These are phyloP conservation scores for Aspergillus jensenii DNA, from an alignment of 2,329 filamentous ascomycete genomes.

Conservation along the genomic window DNA sequence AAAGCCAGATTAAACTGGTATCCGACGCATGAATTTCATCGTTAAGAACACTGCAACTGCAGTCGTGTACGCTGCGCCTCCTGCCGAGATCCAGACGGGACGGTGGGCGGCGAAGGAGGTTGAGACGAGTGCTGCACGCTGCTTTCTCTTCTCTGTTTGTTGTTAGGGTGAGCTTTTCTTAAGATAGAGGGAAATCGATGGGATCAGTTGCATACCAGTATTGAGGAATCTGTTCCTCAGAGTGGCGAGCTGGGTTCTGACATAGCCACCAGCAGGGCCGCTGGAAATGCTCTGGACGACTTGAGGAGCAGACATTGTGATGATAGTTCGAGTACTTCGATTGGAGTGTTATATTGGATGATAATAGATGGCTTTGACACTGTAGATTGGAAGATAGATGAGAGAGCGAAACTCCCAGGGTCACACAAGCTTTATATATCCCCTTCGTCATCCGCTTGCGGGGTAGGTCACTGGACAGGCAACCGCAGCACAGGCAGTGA, in stretches of 20 bases:
- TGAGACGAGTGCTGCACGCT: constrained; percentile 26
- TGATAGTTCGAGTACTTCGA: not conserved
- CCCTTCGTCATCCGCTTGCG: constrained; percentile 17
- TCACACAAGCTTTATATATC: constrained; percentile 20
- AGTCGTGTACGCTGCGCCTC: constrained; percentile 32
- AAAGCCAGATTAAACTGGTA: constrained; percentile 13
- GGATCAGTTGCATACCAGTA: constrained; percentile 15
- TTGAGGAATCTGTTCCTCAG: constrained; percentile 21
- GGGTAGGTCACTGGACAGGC: constrained; percentile 22
- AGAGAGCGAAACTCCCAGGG: not conserved
- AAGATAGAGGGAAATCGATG: not conserved
- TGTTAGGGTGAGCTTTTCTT: not conserved
- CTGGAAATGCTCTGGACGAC: constrained; percentile 21
- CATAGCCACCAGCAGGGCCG: constrained; percentile 17
- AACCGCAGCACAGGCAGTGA: constrained; percentile 3
- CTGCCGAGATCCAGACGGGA: constrained; percentile 34
- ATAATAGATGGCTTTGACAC: not conserved
- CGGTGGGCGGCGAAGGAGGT: constrained; percentile 33
- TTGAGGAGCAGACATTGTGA: constrained; percentile 23
- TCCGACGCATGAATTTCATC: constrained; percentile 28
- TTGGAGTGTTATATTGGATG: not conserved
- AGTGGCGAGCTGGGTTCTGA: constrained; percentile 18
- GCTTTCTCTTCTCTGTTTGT: constrained; percentile 26
- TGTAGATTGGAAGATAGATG: not conserved
- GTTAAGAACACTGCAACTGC: constrained; percentile 33